Percentiles rank a stretch among this genome's conserved stretches.
phyloP scores from a whole-genome alignment of 495 filamentous ascomycete species.

The Pseudoneurospora amorphoporcata region DNA sequence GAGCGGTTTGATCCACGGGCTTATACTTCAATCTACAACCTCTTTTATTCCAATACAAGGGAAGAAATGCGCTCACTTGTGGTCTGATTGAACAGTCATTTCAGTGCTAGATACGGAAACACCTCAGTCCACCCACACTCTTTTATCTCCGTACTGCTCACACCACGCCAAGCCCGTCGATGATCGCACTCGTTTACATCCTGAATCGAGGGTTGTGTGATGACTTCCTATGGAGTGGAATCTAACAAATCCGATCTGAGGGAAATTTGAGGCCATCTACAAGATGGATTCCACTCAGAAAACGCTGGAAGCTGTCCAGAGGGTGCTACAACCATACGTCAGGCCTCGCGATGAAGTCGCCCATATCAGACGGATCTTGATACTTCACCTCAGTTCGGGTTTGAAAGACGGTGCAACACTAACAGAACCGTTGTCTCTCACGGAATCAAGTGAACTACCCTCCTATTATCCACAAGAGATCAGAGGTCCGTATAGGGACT shows the following conservation, averaged over 20 bases:
- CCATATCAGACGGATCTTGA: slow-evolving; percentile 31
- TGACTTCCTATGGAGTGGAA: background rate
- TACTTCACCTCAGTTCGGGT: slow-evolving; percentile 27
- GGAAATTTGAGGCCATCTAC: background rate
- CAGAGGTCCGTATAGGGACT: slow-evolving; percentile 35
- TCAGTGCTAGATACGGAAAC: background rate
- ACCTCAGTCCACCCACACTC: background rate
- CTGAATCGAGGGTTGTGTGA: background rate
- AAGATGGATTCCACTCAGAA: slow-evolving; percentile 7
- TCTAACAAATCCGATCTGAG: background rate
- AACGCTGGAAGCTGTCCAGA: slow-evolving; percentile 14
- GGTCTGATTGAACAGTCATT: background rate
- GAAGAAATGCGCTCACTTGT: background rate
- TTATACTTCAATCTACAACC: background rate
- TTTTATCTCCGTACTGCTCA: background rate
- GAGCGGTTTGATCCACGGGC: background rate
- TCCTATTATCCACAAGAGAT: slow-evolving; percentile 11
- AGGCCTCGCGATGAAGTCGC: slow-evolving; percentile 32
- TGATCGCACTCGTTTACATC: background rate
- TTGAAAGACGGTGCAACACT: slow-evolving; percentile 17
- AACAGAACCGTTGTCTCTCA: slow-evolving; percentile 26
- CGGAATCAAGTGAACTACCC: slow-evolving; percentile 15
- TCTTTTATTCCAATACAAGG: background rate
- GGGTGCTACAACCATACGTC: slow-evolving; percentile 27
- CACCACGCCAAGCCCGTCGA: background rate